Evolutionary conservation across 2,329 filamentous ascomycete genomes (phyloP), one percentile per base, ranked within the genome.

Genomic region (Orbilia quercus): DNA sequence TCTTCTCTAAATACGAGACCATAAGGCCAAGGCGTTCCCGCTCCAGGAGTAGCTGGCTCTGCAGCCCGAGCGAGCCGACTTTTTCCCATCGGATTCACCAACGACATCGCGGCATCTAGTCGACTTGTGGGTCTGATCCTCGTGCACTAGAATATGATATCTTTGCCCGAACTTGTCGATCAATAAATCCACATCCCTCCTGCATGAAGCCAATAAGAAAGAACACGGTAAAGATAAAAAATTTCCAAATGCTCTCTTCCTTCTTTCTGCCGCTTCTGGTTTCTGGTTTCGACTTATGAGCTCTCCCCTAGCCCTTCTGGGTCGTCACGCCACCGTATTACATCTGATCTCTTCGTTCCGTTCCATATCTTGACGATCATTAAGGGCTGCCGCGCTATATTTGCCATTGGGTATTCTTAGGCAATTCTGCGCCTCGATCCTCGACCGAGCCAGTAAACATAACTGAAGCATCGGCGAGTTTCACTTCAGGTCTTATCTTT

Each of bases 71-170:
- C 63, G 51, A 34, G 28, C 62, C 62, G 63, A 67, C 31, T 22
- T 25, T 51, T 40, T 34, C 31, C 36, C 36, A 40, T 40, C 36
- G 36, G 40, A 40, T 53, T 45, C 45, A 55, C 63, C 63, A 67
- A 67, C 63, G 53, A 67, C 63, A 67, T 67, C 54, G 63, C 63
- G 63, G 62, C 53, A 67, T 67, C 53, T 59, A 51, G 53, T 59
- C 63, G 45, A 59, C 40, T 53, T 25, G 53, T 58, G 63, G 63
- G 63, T 59, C 63, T 36, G 22, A 57, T 50, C 53, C 63, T 67
- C 63, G 63, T 67, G 63, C 63, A 58, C 45, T 47, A 51, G 53
- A 53, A 58, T 58, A 51, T 40, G 34, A 58, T 50, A 67, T 67
- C 53, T 58, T 40, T 51, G 40, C 47, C 14, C 31, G 34, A 54